These are phyloP conservation scores for Madurella fahalii DNA, from an alignment of 2,329 filamentous ascomycete genomes.

Conservation along the genomic window DNA sequence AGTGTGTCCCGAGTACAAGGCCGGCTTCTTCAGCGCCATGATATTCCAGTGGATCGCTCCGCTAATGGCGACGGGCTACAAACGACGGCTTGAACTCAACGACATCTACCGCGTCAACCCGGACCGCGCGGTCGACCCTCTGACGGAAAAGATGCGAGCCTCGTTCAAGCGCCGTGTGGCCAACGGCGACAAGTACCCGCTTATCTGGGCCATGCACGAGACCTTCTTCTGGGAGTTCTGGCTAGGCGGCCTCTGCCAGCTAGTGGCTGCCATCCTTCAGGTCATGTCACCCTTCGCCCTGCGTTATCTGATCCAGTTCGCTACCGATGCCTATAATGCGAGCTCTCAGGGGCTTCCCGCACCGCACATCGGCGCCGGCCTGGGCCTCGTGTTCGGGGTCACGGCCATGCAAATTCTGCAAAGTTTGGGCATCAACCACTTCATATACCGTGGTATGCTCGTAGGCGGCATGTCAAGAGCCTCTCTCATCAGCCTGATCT, in stretches of 20 bases:
- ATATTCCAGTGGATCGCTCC: constrained; percentile 90
- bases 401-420: constrained; percentile 81
- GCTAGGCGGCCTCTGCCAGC: constrained; percentile 72
- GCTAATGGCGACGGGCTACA: constrained; percentile 84
- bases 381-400: constrained; percentile 81
- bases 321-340: constrained; percentile 72
- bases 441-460: constrained; percentile 89
- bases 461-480: constrained; percentile 80
- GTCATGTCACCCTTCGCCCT: constrained; percentile 82
- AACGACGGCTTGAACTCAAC: constrained; percentile 73
- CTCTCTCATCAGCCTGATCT: constrained; percentile 79
- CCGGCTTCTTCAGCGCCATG: constrained; percentile 68
- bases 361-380: constrained; percentile 68
- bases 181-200: constrained; percentile 65
- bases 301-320: constrained; percentile 82
- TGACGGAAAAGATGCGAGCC: constrained; percentile 62
- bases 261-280: constrained; percentile 69
- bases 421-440: constrained; percentile 80
- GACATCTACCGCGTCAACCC: constrained; percentile 92
- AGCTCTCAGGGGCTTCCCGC: constrained; percentile 44
- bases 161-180: constrained; percentile 67
- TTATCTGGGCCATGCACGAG: constrained; percentile 80
- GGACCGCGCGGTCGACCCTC: constrained; percentile 63
- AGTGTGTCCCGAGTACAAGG: constrained; percentile 65
- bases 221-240: constrained; percentile 82